Evolutionary conservation across 2,329 filamentous ascomycete genomes (phyloP), one percentile per base, ranked within the genome.

Genomic region (Metarhizium humberi): DNA sequence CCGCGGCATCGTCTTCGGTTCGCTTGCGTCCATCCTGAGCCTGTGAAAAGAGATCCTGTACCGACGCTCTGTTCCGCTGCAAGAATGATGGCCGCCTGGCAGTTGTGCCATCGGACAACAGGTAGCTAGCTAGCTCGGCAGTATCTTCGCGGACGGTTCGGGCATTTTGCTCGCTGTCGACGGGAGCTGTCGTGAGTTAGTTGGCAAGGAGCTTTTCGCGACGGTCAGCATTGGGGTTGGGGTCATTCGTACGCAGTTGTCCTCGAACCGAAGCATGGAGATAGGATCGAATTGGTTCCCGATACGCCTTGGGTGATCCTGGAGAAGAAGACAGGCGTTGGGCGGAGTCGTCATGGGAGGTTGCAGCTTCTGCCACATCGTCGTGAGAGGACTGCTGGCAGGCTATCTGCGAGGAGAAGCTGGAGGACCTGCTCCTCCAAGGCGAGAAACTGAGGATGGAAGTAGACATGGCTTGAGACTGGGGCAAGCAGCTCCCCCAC

Each of bases 111-210:
- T 88, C 83, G 43, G 86, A 86, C 32, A 96, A 79, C 51, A 90
- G 85, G 67, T 92, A 90, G 18, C 83, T 90, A 47, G 91, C 91
- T 55, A 96, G 78, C 71, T 95, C 90, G 52, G 90, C 89, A 2
- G 91, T 95, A 66, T 94, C 87, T 71, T 94, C 86, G 60, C 91
- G 86, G 45, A 96, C 87, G 60, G 85, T 88, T 57, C 85, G 83
- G 38, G 89, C 87, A 69, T 89, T 88, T 62, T 89, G 82, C 18
- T 83, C 80, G 62, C 82, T 87, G 66, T 92, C 88, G 71, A 81
- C 66, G 18, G 78, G 77, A 43, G 73, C 78, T 81, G 60, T 46
- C 50, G 34, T 25, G 47, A 40, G 7, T 50, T 50, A 48, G 20
- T 54, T 25, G 57, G 49, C 32, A 7, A 30, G 16, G 20, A 40